These are phyloP conservation scores for Ploettnerulaceae sp. DNA, from an alignment of 2,329 filamentous ascomycete genomes.

Conservation along the genomic window DNA sequence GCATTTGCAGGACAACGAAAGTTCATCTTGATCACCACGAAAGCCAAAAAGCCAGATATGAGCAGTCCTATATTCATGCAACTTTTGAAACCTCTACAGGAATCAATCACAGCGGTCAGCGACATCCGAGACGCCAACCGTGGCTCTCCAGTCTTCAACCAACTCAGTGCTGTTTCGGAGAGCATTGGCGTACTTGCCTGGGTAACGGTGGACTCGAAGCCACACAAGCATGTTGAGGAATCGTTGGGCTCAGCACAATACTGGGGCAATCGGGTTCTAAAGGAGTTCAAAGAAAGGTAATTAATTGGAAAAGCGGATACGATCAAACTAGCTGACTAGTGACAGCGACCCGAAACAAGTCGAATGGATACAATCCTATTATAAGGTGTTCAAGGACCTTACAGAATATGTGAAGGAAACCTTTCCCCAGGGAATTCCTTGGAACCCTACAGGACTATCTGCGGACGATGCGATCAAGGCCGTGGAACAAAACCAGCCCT, in stretches of 20 bases:
- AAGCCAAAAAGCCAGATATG: slow-evolving; percentile 85
- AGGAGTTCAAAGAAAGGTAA: slow-evolving; percentile 80
- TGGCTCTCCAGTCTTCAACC: slow-evolving; percentile 68
- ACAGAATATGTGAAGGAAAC: slow-evolving; percentile 79
- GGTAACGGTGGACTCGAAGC: slow-evolving; percentile 80
- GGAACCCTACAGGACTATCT: slow-evolving; percentile 76
- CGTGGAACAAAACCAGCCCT: slow-evolving; percentile 48
- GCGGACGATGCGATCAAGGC: slow-evolving; percentile 61
- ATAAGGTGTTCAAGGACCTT: slow-evolving; percentile 81
- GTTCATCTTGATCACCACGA: slow-evolving; percentile 82
- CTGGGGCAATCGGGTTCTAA: slow-evolving; percentile 90
- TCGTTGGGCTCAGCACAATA: slow-evolving; percentile 81
- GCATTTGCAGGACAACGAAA: slow-evolving; percentile 81
- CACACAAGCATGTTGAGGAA: slow-evolving; percentile 80
- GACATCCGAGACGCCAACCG: slow-evolving; percentile 80
- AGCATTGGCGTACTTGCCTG: slow-evolving; percentile 86
- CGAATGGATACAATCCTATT: slow-evolving; percentile 90
- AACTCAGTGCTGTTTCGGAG: slow-evolving; percentile 82
- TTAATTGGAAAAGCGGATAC: not conserved
- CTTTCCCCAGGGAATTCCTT: slow-evolving; percentile 72
- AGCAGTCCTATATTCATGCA: slow-evolving; percentile 60
- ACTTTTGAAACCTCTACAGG: slow-evolving; percentile 81
- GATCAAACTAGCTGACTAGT: slow-evolving; percentile 11
- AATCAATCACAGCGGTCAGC: slow-evolving; percentile 71
- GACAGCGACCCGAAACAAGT: slow-evolving; percentile 71